Percentiles rank a stretch among this genome's conserved stretches.
These are phyloP conservation scores for Plasmodium chabaudi DNA, from an alignment of 169 alveolate genomes.

Conservation along the genomic window DNA sequence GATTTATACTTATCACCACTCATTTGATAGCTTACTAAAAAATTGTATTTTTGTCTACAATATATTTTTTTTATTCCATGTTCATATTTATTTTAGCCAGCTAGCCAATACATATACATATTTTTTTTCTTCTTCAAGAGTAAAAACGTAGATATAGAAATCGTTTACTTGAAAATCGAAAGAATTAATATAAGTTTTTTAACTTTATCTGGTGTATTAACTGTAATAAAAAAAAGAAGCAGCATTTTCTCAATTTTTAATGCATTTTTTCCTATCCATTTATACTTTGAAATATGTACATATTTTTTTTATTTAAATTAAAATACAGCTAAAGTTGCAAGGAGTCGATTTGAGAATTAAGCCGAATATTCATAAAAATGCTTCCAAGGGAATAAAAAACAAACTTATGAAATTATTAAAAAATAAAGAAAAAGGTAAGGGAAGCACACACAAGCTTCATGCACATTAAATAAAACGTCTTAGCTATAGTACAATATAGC, in stretches of 20 bases:
- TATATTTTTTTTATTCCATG: conserved; percentile 1
- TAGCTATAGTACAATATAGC: not conserved
- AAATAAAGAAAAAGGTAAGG: conserved; percentile 29
- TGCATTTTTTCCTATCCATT: not conserved
- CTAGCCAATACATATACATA: not conserved
- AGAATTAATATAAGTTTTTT: conserved; percentile 47
- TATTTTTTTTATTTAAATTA: not conserved
- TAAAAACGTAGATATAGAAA: conserved; percentile 67
- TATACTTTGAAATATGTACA: not conserved
- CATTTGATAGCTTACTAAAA: not conserved
- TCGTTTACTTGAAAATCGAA: conserved; percentile 65
- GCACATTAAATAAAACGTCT: not conserved
- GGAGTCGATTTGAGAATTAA: conserved; percentile 68
- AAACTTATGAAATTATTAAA: conserved; percentile 32
- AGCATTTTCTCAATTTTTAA: not conserved
- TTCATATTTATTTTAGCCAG: not conserved
- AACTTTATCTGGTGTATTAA: conserved; percentile 59
- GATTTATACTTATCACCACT: too few species aligned
- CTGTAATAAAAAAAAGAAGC: conserved; percentile 21
- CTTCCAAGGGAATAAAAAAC: conserved; percentile 59
- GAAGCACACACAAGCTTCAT: not conserved
- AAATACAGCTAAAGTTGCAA: conserved; percentile 35
- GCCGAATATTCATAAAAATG: conserved; percentile 54
- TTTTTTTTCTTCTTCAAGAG: conserved; percentile 14
- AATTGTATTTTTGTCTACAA: not conserved